Conservation (phyloP, 768 basidiomycete species). For the Auricularia sp. region DNA sequence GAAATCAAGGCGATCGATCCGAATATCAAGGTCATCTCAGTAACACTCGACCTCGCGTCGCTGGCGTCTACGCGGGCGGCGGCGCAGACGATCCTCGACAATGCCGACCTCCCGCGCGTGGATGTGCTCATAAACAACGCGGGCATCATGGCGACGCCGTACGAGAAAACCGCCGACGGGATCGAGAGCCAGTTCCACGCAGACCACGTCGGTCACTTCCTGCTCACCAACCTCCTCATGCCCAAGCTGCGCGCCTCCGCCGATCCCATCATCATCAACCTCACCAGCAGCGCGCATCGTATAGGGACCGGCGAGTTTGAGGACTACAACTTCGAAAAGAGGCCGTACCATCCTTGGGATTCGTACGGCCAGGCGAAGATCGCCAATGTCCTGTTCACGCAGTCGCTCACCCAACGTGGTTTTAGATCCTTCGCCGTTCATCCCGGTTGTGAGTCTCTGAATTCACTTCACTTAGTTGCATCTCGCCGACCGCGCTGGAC, state of each 20-base stretch:
- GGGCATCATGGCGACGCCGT: background rate
- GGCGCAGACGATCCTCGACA: slow-evolving; percentile 2
- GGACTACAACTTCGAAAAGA: background rate
- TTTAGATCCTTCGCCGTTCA: background rate
- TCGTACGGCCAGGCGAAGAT: slow-evolving; percentile 29
- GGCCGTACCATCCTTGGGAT: background rate
- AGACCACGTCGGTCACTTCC: background rate
- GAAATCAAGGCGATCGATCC: slow-evolving; percentile 47
- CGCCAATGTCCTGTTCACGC: slow-evolving; percentile 31
- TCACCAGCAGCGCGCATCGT: background rate
- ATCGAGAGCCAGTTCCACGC: background rate
- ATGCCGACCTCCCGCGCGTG: background rate
- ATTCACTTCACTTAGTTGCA: no score
- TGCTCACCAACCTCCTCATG: slow-evolving; percentile 1
- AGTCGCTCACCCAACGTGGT: slow-evolving; percentile 4
- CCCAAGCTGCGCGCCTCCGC: background rate
- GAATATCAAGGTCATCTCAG: background rate
- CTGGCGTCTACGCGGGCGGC: slow-evolving; percentile 3
- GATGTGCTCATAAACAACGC: slow-evolving; percentile 8
- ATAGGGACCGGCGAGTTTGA: background rate
- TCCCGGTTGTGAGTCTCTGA: background rate
- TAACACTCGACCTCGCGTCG: background rate
- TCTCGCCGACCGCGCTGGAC: background rate
- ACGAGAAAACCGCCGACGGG: background rate
- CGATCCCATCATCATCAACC: background rate